A percentile compares a stretch with the other conserved stretches of the same genome.
Evolutionary conservation across 805 yeast species (phyloP).

Genomic region (Kuraishia molischiana): DNA sequence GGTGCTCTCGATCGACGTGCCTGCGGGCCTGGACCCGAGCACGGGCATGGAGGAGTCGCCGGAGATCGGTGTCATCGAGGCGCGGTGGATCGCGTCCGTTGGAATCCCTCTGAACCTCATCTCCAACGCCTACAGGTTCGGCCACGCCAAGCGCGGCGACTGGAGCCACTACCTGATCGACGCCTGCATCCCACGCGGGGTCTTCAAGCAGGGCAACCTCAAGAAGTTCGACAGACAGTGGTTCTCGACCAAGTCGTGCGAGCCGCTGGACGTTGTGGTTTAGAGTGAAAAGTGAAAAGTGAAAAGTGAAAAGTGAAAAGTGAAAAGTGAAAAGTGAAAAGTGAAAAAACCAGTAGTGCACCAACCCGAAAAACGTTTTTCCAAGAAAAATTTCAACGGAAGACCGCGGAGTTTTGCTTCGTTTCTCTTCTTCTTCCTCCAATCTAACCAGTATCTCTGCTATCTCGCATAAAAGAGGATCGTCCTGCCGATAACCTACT

Average conservation of each 20-base stretch:
- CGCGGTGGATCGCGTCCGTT: constrained; percentile 55
- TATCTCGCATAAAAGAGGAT: background rate
- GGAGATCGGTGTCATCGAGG: constrained; percentile 21
- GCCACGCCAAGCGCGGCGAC: constrained; percentile 35
- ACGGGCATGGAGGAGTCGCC: constrained; percentile 44
- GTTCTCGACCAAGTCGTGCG: constrained; percentile 15
- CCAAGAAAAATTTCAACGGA: no score
- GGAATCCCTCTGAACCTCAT: constrained; percentile 68
- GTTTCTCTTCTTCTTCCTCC: background rate
- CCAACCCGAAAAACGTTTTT: no score
- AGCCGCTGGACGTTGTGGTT: constrained; percentile 11
- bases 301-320: no score
- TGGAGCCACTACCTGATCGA: constrained; percentile 55
- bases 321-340: no score
- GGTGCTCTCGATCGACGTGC: constrained; percentile 64
- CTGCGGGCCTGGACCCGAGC: constrained; percentile 78
- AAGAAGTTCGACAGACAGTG: constrained; percentile 35
- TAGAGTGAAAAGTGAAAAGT: no score
- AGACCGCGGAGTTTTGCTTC: no score
- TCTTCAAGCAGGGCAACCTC: constrained; percentile 31
- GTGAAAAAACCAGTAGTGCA: no score
- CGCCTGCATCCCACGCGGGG: constrained; percentile 57
- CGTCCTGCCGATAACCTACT: background rate
- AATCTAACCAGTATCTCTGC: background rate
- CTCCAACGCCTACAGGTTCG: constrained; percentile 48